Base-by-base conservation (phyloP, 78 protist species). In the Dictyostelium intermedium region DNA sequence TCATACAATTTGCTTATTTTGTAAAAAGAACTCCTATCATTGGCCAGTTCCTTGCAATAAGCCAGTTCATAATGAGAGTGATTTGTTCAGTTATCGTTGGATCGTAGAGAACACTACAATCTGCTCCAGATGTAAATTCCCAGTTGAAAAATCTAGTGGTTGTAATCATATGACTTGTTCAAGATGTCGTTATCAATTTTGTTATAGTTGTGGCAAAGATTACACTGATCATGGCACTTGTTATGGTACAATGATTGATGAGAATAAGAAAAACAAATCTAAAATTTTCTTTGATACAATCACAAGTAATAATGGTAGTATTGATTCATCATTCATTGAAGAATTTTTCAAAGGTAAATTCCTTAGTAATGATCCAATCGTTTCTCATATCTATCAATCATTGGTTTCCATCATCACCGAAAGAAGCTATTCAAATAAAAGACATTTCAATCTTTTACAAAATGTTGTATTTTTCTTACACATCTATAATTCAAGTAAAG, bases 111-210 rank as follows among this genome's bases (percentile, higher is more conserved):
- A 84, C 43, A 84, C 96, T 37, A 74, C 81, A 7, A 32, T 60
- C 18, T 96, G 97, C 30, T 27, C 41, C 2, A 5, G 25, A 6
- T 96, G 97, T 72, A 27, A 41, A 20, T 50, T 23, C 23, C 66
- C 81, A 30, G 60, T 93, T 25, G 84, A 93, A 20, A 92, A 92
- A 45, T 61, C 34, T 8, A 53, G 53, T 4, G 97, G 97, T 35
- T 96, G 97, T 70, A 80, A 91, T 53, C 97, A 96, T 60, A 95
- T 95, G 91, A 95, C 96, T 0, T 95, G 97, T 27, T 34, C 32
- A 3, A 72, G 60, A 16, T 96, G 96, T 76, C 30, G 34, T 18
- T 5, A 20, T 32, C 45, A 83, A 20, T 92, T 95, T 27, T 95
- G 96, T 66, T 96, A 92, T 85, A 9, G 43, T 25, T 96, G 97